Evolutionary conservation across 2,329 filamentous ascomycete genomes (phyloP).

Genomic region (Arachnomyces sp.): DNA sequence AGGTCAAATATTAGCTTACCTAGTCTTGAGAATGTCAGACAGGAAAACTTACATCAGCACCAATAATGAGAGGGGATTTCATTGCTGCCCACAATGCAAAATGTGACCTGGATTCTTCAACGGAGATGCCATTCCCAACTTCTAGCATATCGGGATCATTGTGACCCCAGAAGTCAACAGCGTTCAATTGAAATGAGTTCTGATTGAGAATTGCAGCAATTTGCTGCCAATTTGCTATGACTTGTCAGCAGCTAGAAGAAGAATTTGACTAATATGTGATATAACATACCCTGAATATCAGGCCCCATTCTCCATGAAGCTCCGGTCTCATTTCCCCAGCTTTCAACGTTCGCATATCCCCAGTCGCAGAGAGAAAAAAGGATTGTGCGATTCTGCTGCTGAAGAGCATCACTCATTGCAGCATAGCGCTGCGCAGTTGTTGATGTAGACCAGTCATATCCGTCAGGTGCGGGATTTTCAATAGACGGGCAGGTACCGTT

Average conservation of each 20-base stretch:
- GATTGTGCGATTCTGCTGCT: slow-evolving; percentile 39
- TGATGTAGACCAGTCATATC: slow-evolving; percentile 46
- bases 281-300: slow-evolving; percentile 21
- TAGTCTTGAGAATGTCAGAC: not conserved
- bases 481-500: slow-evolving; percentile 36
- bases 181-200: slow-evolving; percentile 40
- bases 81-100: slow-evolving; percentile 47
- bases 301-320: slow-evolving; percentile 38
- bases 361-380: slow-evolving; percentile 49
- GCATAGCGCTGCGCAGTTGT: slow-evolving; percentile 41
- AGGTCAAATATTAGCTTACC: slow-evolving; percentile 2
- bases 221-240: slow-evolving; percentile 19
- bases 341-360: slow-evolving; percentile 44
- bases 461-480: slow-evolving; percentile 32
- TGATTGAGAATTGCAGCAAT: slow-evolving; percentile 42
- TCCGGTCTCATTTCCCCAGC: slow-evolving; percentile 44
- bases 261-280: too few relatives aligned
- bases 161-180: slow-evolving; percentile 43
- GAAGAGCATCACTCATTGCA: slow-evolving; percentile 47
- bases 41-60: slow-evolving; percentile 24
- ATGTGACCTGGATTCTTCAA: slow-evolving; percentile 42
- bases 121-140: slow-evolving; percentile 44
- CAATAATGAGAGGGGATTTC: slow-evolving; percentile 46
- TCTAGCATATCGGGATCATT: slow-evolving; percentile 47
- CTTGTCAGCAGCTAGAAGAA: slow-evolving; percentile 2